Base-by-base conservation (phyloP, 495 filamentous ascomycete species). In the Rostrohypoxylon terebratum region DNA sequence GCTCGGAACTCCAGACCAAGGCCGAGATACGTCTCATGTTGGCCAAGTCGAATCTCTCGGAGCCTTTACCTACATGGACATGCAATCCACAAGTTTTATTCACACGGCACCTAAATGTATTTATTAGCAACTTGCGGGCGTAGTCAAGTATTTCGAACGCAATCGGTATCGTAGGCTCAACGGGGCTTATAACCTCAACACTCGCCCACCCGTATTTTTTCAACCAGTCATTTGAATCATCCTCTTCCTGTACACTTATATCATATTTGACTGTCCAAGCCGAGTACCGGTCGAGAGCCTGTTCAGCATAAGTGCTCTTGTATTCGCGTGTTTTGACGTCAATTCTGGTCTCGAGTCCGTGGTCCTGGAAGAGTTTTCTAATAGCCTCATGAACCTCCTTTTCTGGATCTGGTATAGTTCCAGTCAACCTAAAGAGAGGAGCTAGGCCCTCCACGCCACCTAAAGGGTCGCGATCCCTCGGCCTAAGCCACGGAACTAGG, bases 11-110 rank as follows among this genome's bases (percentile, higher is more conserved):
- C 54, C 77, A 81, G 2, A 73, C 55, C 13, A 83, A 67, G 6
- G 73, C 64, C 6, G 77, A 28, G 2, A 84, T 68, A 9, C 79
- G 80, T 11, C 75, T 71, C 11, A 78, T 50, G 1, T 65, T 63
- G 7, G 36, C 28, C 1, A 79, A 64, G 2, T 70, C 21, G 16
- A 79, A 80, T 1, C 63, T 51, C 18, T 76, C 71, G 23, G 8
- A 20, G 23, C 67, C 69, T 20, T 73, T 63, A 14, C 80, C 81
- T 4, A 84, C 72, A 62, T 82, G 82, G n/a, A 82, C 78, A 50
- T 84, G 82, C 0, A 82, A 44, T 5, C 81, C 79, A 23, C 72
- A 77, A 2, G 63, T 67, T 0, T 25, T 38, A 65, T 82, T 81
- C 16, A 76, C 66, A 9, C 76, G 61, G 8, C 75, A 42, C 13